Evolutionary conservation across 345 rosid species (phyloP), one percentile per base, ranked within the genome.

Genomic region (Pistacia atlantica): DNA sequence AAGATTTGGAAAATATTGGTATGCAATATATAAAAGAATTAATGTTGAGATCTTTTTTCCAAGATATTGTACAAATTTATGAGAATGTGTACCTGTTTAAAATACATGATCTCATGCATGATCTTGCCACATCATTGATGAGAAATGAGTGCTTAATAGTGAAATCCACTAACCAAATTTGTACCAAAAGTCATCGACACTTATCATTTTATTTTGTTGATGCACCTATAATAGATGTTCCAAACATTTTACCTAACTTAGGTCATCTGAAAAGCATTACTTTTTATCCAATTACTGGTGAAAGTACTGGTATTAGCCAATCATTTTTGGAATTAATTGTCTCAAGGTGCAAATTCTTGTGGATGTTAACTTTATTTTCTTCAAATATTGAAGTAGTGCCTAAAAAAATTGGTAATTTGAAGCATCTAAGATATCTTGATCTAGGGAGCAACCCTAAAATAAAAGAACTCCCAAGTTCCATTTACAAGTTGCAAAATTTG

Each of bases 381-480:
- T 79, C 75, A 5, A 12, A 14, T 45, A 46, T 85, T 28, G 80
- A 77, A 20, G 66, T 42, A 51, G 0, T 51, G 16, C 55, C 16
- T 10, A 51, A 51, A 42, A 42, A 8, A 42, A 42, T 42, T 42
- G 79, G 81, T 14, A 31, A 22, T 18, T 31, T 77, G 73, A 78
- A 80, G 80, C 86, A 76, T 59, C 25, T 80, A 72, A 83, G 82
- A 73, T 78, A 63, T 77, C 77, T 85, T 9, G 31, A 73, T 60
- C 46, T 81, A 17, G 37, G 25, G 0, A 3, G 22, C 0, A 66
- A 61, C 65, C 7, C 6, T 1, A 62, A 11, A 4, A 75, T 78
- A 65, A 76, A 31, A 67, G 55, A 28, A 62, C 78, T 82, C 17
- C 79, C 84, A 5, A 70, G 25, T 20, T 82, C 78, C 3, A 73